phyloP scores from a whole-genome alignment of 371 early-diverging fungal genomes.

The Capillidium rhysosporum region DNA sequence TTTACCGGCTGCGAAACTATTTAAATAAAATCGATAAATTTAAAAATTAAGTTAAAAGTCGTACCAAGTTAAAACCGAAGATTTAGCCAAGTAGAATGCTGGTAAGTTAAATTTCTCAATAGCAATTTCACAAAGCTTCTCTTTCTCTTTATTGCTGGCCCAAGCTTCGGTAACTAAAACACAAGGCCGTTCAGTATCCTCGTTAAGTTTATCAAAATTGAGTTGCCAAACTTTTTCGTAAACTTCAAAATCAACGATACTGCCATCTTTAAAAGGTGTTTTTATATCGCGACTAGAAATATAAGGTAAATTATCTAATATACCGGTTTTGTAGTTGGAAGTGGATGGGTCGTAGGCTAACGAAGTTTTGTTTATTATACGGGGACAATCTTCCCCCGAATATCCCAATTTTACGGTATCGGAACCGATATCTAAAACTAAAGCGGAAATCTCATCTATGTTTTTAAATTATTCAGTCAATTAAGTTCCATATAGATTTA shows the following conservation, averaged over 20 bases:
- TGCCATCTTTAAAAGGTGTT: conserved; percentile 10
- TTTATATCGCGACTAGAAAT: conserved; percentile 11
- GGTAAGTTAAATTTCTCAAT: conserved; percentile 84
- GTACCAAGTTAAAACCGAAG: conserved; percentile 81
- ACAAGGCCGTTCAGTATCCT: conserved; percentile 66
- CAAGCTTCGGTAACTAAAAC: conserved; percentile 81
- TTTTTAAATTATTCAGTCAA: neutral
- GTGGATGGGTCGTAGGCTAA: conserved; percentile 13
- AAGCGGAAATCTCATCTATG: conserved; percentile 79
- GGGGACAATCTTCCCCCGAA: conserved; percentile 87
- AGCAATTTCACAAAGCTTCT: conserved; percentile 72
- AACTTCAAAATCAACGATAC: conserved; percentile 14
- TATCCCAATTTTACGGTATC: conserved; percentile 78
- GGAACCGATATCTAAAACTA: conserved; percentile 83
- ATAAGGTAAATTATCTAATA: neutral
- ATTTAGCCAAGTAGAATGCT: conserved; percentile 79
- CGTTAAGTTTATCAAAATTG: no score
- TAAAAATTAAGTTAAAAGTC: conserved; percentile 5
- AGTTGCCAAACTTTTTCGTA: neutral
- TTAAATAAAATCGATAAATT: neutral
- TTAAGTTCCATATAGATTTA: neutral
- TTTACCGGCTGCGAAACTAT: conserved; percentile 71
- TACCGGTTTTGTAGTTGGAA: conserved; percentile 9
- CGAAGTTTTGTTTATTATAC: conserved; percentile 58
- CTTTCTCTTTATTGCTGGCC: conserved; percentile 58